phyloP scores from a whole-genome alignment of 2,329 filamentous ascomycete genomes.

The Penicillium sp. region DNA sequence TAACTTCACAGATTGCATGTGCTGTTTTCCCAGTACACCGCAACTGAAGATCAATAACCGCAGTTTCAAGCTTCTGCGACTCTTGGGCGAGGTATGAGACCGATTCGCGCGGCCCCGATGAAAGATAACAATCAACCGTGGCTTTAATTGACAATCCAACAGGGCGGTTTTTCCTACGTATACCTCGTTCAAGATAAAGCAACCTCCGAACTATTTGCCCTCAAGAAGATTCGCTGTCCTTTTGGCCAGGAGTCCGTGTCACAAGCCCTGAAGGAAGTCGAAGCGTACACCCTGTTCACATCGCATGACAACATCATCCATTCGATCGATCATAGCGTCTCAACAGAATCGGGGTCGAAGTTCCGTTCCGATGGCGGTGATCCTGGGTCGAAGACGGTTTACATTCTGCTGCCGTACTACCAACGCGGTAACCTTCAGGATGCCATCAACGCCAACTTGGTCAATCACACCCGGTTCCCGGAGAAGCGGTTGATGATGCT shows the following conservation, averaged over 20 bases:
- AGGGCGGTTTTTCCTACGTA: conserved; percentile 98
- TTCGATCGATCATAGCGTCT: conserved; percentile 75
- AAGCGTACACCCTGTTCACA: conserved; percentile 87
- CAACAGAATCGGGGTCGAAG: conserved; percentile 60
- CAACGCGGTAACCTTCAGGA: conserved; percentile 92
- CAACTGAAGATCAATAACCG: conserved; percentile 92
- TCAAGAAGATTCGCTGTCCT: conserved; percentile 98
- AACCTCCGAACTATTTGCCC: conserved; percentile 77
- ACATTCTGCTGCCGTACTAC: conserved; percentile 94
- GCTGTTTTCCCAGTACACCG: conserved; percentile 90
- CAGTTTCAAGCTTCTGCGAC: conserved; percentile 90
- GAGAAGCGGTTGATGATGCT: conserved; percentile 82
- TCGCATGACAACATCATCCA: conserved; percentile 82
- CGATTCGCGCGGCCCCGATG: not conserved
- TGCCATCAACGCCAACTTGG: conserved; percentile 95
- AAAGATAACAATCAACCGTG: conserved; percentile 3
- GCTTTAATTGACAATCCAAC: conserved; percentile 11
- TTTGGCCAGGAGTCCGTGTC: conserved; percentile 95
- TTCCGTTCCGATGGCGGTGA: conserved; percentile 54
- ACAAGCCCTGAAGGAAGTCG: conserved; percentile 92
- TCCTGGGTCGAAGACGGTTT: conserved; percentile 80
- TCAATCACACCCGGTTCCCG: conserved; percentile 88
- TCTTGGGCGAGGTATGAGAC: conserved; percentile 75
- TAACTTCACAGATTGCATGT: conserved; percentile 89
- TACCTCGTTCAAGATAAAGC: conserved; percentile 93